Base-by-base conservation (phyloP, 306 rosid genomes). In the Arachis hypogaea region DNA sequence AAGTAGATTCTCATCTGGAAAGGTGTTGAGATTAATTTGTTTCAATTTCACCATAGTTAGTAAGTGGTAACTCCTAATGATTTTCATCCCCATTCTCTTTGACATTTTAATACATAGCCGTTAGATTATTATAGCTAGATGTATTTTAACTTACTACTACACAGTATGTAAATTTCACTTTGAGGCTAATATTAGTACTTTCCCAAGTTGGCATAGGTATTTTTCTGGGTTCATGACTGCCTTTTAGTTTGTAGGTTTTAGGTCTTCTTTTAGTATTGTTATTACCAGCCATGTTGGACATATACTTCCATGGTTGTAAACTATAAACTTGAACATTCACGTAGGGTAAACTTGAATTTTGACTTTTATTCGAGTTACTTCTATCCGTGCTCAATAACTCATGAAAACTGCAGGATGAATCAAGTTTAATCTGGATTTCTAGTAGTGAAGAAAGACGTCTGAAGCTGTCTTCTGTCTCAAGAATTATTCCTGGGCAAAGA, bases 401-500 rank as follows among this genome's bases (percentile, higher is more conserved):
- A 63, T 73, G 12, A 51, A 78, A 78, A 84, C 56, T 70, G 61
- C 83, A 94, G 98, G 98, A 94, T 80, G 96, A 82, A 43, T 85
- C 90, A 59, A 82, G 93, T 63, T 82, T 94, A 88, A 88, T 86
- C 86, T 94, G 98, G 98, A 83, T 86, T 83, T 86, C 98, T 65
- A 89, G 89, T 74, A 84, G 78, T 59, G 97, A 89, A 55, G 96
- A 94, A 87, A 89, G 87, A 78, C 85, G 71, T 67, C 78, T 94
- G 85, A 91, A 89, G 89, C 85, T 94, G 82, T 92, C 89, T 78
- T 85, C 96, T 71, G 90, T 94, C 76, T 89, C 94, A 50, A 83
- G 88, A 86, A 88, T 94, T 76, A 84, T 94, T 71, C 96, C 98
- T 67, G 97, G 98, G 62, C 98, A 91, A 86, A 89, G 97, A 94